Percentiles rank a stretch among this genome's conserved stretches.
phyloP scores from a whole-genome alignment of 2,329 filamentous ascomycete species.

The Penicillium janthinellum region DNA sequence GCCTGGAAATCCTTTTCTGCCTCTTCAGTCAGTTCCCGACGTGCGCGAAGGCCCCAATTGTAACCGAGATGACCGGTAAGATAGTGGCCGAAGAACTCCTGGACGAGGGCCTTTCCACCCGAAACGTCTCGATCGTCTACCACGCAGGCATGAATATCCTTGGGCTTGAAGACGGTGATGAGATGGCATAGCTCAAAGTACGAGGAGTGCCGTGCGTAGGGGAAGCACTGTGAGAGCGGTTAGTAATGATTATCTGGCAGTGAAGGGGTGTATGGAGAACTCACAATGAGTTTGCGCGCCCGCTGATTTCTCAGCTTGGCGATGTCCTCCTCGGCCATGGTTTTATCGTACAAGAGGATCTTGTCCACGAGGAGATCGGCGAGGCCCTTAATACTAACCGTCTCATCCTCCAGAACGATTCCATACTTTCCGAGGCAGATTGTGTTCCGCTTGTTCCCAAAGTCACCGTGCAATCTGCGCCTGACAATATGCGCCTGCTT shows the following conservation, averaged over 20 bases:
- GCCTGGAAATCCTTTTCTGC: neutral
- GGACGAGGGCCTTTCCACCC: slow-evolving; percentile 39
- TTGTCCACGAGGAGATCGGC: slow-evolving; percentile 28
- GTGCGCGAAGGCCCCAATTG: neutral
- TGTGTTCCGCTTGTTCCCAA: slow-evolving; percentile 36
- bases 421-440: slow-evolving; percentile 44
- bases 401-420: slow-evolving; percentile 38
- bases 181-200: slow-evolving; percentile 76
- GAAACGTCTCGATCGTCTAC: neutral
- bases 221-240: slow-evolving; percentile 59
- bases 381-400: slow-evolving; percentile 41
- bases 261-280: slow-evolving; percentile 8
- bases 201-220: slow-evolving; percentile 88
- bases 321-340: slow-evolving; percentile 18
- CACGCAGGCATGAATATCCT: slow-evolving; percentile 82
- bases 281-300: slow-evolving; percentile 40
- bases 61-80: slow-evolving; percentile 55
- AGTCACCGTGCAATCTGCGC: slow-evolving; percentile 27
- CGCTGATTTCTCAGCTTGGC: slow-evolving; percentile 8
- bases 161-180: slow-evolving; percentile 67
- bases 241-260: slow-evolving; percentile 1
- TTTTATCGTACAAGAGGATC: neutral
- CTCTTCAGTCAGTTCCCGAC: neutral
- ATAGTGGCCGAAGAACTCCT: slow-evolving; percentile 68
- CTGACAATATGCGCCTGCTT: slow-evolving; percentile 10